phyloP scores from a whole-genome alignment of 257 asterid species.

The Solanum raphanifolium region DNA sequence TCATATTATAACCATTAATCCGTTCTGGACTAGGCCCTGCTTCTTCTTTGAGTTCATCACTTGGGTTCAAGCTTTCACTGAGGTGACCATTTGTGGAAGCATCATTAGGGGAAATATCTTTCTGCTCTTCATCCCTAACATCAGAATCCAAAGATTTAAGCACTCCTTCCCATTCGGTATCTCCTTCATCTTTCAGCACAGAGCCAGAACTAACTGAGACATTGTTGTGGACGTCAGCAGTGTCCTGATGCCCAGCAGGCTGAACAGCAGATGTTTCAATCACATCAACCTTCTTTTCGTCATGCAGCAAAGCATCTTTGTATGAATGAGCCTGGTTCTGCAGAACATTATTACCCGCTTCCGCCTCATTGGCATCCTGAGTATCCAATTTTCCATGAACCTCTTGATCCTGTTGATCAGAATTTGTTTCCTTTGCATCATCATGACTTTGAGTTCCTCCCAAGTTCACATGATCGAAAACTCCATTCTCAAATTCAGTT shows the following conservation, averaged over 20 bases:
- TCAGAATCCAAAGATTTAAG: slow-evolving; percentile 13
- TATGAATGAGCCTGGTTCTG: slow-evolving; percentile 14
- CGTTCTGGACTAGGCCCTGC: background rate
- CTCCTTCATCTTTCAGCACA: slow-evolving; percentile 15
- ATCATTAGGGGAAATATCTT: background rate
- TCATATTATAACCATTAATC: background rate
- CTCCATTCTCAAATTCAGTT: slow-evolving; percentile 24
- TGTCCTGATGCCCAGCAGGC: slow-evolving; percentile 11
- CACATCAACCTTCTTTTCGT: slow-evolving; percentile 6
- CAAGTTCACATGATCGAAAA: slow-evolving; percentile 6
- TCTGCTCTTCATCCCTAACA: slow-evolving; percentile 25
- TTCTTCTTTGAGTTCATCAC: background rate
- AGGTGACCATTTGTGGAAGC: background rate
- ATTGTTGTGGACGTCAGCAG: slow-evolving; percentile 8
- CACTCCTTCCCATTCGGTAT: slow-evolving; percentile 10
- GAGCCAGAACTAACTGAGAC: slow-evolving; percentile 11
- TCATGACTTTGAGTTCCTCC: slow-evolving; percentile 9
- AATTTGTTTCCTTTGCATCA: slow-evolving; percentile 4
- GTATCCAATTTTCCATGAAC: slow-evolving; percentile 14
- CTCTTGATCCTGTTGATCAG: slow-evolving; percentile 16
- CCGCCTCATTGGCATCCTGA: slow-evolving; percentile 22
- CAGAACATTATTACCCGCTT: slow-evolving; percentile 14
- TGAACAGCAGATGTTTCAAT: slow-evolving; percentile 3
- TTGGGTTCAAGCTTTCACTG: background rate
- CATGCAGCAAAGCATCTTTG: slow-evolving; percentile 10